These are phyloP conservation scores for Aeschynomene evenia DNA, from an alignment of 306 rosid genomes.

Conservation along the genomic window DNA sequence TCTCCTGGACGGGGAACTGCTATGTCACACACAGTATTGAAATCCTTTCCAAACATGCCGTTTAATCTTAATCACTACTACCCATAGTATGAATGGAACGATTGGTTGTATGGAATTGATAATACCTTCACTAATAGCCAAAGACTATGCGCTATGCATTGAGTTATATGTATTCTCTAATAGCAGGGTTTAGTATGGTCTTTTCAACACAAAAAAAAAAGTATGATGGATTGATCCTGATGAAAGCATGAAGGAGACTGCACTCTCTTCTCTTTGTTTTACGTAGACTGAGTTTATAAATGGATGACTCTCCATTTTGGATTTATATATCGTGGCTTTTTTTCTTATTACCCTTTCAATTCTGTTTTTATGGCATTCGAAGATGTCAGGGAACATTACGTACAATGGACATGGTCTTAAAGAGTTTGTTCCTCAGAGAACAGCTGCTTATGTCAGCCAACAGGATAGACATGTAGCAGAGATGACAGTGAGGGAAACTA, in stretches of 20 bases:
- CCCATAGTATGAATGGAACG: background rate
- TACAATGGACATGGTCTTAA: constrained; percentile 80
- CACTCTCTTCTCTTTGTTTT: constrained; percentile 10
- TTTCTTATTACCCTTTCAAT: constrained; percentile 26
- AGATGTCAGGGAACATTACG: constrained; percentile 79
- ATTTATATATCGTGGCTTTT: background rate
- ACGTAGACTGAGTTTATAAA: background rate
- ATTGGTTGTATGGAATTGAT: background rate
- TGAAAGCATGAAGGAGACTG: constrained; percentile 1
- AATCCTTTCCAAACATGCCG: background rate
- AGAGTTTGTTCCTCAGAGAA: constrained; percentile 94
- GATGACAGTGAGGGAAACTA: constrained; percentile 94
- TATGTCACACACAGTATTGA: background rate
- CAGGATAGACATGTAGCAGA: constrained; percentile 85
- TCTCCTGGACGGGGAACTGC: background rate
- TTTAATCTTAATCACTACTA: background rate
- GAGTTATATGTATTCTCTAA: constrained; percentile 9
- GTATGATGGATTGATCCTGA: background rate
- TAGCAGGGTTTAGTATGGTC: background rate
- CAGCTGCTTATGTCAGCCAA: constrained; percentile 87
- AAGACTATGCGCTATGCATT: background rate
- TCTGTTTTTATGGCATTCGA: constrained; percentile 28
- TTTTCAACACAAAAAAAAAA: background rate
- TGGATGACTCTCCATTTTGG: constrained; percentile 1
- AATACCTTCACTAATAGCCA: background rate